These are phyloP conservation scores for Ampelocalamus luodianensis DNA, from an alignment of 176 grass and related monocot species.

Conservation along the genomic window DNA sequence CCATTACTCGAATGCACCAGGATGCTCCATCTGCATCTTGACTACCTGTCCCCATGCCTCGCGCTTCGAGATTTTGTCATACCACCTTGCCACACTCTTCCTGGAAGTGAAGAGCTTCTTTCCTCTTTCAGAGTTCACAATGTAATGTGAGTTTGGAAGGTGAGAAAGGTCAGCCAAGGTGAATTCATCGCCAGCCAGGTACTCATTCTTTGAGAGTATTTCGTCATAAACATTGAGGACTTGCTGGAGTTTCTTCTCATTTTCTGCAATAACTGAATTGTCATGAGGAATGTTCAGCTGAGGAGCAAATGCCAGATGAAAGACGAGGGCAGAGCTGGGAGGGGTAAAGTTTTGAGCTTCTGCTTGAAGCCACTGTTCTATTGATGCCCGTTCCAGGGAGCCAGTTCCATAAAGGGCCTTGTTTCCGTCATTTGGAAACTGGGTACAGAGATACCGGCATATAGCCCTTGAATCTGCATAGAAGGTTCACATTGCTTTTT, in stretches of 20 bases:
- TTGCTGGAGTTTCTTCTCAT: slow-evolving; percentile 60
- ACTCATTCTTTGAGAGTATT: slow-evolving; percentile 61
- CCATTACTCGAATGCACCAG: slow-evolving; percentile 56
- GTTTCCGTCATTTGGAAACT: slow-evolving; percentile 68
- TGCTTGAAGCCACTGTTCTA: slow-evolving; percentile 87
- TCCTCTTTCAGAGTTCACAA: slow-evolving; percentile 60
- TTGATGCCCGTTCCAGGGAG: slow-evolving; percentile 68
- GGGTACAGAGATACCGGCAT: slow-evolving; percentile 66
- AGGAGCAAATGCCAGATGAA: slow-evolving; percentile 76
- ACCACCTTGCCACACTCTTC: slow-evolving; percentile 83
- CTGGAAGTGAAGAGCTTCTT: slow-evolving; percentile 68
- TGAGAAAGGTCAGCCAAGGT: slow-evolving; percentile 69
- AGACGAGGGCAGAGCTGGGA: slow-evolving; percentile 75
- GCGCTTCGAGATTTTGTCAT: slow-evolving; percentile 51
- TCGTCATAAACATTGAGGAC: slow-evolving; percentile 64
- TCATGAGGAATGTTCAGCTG: slow-evolving; percentile 53
- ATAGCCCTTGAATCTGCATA: slow-evolving; percentile 55
- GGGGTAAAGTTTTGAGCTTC: slow-evolving; percentile 72
- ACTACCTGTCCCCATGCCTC: slow-evolving; percentile 64
- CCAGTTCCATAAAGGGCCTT: slow-evolving; percentile 67
- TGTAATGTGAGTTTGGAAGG: slow-evolving; percentile 78
- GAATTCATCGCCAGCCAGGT: slow-evolving; percentile 58
- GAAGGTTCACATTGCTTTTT: slow-evolving; percentile 15
- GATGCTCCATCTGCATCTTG: slow-evolving; percentile 76
- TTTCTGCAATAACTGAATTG: slow-evolving; percentile 53